phyloP scores from a whole-genome alignment of 1,139 yeast genomes.

The Saccharomyces hybrid region DNA sequence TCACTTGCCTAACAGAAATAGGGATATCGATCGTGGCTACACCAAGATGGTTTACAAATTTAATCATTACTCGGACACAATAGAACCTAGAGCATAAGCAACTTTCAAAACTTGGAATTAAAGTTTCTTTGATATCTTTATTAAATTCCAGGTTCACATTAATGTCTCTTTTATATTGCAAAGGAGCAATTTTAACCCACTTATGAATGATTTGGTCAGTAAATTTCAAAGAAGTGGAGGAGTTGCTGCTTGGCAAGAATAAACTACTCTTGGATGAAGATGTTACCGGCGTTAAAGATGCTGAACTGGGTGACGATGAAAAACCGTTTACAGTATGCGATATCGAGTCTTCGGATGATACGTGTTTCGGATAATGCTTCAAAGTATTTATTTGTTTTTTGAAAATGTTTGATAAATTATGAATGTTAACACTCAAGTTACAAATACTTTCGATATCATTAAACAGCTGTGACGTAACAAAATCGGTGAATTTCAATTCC shows the following conservation, averaged over 20 bases:
- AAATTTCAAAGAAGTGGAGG: slow-evolving; percentile 13
- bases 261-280: slow-evolving; percentile 3
- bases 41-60: slow-evolving; percentile 22
- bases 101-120: slow-evolving; percentile 48
- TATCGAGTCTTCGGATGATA: background rate
- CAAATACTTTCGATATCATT: slow-evolving; percentile 24
- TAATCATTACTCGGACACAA: slow-evolving; percentile 30
- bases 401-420: slow-evolving; percentile 16
- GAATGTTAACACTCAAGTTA: slow-evolving; percentile 14
- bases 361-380: slow-evolving; percentile 5
- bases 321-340: background rate
- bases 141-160: slow-evolving; percentile 18
- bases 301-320: background rate
- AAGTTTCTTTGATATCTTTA: slow-evolving; percentile 23
- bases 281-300: background rate
- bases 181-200: slow-evolving; percentile 12
- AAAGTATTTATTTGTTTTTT: slow-evolving; percentile 19
- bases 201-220: slow-evolving; percentile 11
- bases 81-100: slow-evolving; percentile 46
- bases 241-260: slow-evolving; percentile 5
- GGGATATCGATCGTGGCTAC: slow-evolving; percentile 28
- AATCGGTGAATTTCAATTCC: slow-evolving; percentile 20
- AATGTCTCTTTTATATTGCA: slow-evolving; percentile 14
- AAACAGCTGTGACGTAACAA: slow-evolving; percentile 15
- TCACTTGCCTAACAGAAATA: slow-evolving; percentile 14